Conservation (phyloP, 768 basidiomycete genomes). For the Suillus brevipes region DNA sequence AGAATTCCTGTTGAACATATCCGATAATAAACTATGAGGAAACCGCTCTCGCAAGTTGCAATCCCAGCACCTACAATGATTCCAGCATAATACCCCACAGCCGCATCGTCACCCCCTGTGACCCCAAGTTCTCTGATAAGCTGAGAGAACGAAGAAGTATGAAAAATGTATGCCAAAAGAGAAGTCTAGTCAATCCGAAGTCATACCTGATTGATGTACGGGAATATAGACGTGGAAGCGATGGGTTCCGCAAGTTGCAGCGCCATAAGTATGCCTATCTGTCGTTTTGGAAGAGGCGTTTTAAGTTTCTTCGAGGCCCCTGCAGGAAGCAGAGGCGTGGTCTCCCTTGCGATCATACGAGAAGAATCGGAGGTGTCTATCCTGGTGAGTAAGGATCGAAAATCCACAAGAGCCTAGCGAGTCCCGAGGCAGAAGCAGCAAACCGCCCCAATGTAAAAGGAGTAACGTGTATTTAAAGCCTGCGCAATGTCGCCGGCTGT, state of each 20-base stretch:
- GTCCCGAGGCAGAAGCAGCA: not conserved
- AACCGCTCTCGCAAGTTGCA: not conserved
- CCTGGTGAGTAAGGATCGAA: not conserved
- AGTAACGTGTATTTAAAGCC: too few relatives aligned
- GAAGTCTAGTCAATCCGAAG: not conserved
- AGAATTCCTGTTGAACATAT: conserved; percentile 47
- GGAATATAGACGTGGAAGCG: conserved; percentile 46
- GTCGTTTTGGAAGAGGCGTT: conserved; percentile 46
- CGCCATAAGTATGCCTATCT: conserved; percentile 44
- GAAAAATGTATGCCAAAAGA: not conserved
- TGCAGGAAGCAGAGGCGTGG: not conserved
- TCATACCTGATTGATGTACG: conserved; percentile 50
- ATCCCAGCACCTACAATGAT: conserved; percentile 43
- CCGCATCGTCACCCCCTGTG: conserved; percentile 60
- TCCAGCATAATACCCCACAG: conserved; percentile 70
- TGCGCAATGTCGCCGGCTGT: too few relatives aligned
- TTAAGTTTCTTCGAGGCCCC: conserved; percentile 19
- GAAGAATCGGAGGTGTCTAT: not conserved
- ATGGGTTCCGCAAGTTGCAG: conserved; percentile 48
- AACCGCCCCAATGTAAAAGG: not conserved
- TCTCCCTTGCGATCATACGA: not conserved
- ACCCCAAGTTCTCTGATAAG: conserved; percentile 61
- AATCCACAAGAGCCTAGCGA: not conserved
- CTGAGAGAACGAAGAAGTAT: conserved; percentile 29
- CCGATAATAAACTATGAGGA: not conserved